These are phyloP conservation scores for Fusarium duplospermum DNA, from an alignment of 2,329 filamentous ascomycete genomes.

Conservation along the genomic window DNA sequence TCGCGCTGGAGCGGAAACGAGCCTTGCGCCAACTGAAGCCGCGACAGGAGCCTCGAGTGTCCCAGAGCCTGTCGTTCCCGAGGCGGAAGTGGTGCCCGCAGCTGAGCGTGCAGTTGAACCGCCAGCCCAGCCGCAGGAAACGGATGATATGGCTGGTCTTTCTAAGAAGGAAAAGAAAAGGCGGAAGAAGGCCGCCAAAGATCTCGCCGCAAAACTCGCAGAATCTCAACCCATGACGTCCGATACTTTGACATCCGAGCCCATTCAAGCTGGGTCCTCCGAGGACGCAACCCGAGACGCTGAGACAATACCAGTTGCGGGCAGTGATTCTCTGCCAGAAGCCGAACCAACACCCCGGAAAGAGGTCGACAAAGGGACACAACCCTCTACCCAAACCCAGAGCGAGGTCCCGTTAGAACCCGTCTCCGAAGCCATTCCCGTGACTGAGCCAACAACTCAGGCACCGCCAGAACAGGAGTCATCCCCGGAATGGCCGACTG, in stretches of 20 bases:
- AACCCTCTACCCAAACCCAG: background rate
- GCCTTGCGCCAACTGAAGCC: background rate
- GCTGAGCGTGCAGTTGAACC: background rate
- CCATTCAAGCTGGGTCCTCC: background rate
- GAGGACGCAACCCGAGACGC: background rate
- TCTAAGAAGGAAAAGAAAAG: slow-evolving; percentile 13
- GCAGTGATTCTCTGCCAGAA: background rate
- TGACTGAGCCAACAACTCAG: background rate
- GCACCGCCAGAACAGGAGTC: background rate
- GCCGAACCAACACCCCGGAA: background rate
- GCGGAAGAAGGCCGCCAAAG: background rate
- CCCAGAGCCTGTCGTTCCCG: background rate
- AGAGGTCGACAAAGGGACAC: background rate
- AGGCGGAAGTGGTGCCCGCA: background rate
- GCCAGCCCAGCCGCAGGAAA: slow-evolving; percentile 15
- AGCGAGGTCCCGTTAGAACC: background rate
- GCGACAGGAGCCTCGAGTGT: background rate
- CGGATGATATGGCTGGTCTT: background rate
- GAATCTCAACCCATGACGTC: background rate
- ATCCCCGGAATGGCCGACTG: background rate
- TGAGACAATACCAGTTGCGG: background rate
- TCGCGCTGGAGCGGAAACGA: background rate
- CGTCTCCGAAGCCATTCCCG: background rate
- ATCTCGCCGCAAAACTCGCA: background rate
- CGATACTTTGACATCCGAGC: background rate